Percentiles rank a stretch among this genome's conserved stretches.
phyloP scores from a whole-genome alignment of 2,329 filamentous ascomycete species.

The Plenodomus tracheiphilus region DNA sequence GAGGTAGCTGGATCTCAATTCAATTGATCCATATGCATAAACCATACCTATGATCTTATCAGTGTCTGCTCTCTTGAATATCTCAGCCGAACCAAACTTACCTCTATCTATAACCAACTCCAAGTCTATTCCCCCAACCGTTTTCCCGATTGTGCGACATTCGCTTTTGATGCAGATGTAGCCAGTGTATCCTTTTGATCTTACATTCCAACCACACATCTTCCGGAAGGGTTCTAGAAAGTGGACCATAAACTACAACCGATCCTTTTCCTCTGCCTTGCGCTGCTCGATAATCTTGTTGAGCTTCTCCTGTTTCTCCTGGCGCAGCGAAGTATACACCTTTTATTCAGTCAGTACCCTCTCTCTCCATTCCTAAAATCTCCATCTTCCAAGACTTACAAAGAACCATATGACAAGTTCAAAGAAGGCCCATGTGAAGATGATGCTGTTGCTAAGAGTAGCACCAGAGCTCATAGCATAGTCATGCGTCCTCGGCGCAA shows the following conservation, averaged over 20 bases:
- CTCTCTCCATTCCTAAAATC: not conserved
- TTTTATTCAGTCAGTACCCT: no score
- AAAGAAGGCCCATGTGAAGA: constrained; percentile 83
- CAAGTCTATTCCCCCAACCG: no score
- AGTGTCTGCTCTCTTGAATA: no score
- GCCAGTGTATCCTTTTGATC: no score
- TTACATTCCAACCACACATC: not conserved
- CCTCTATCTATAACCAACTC: no score
- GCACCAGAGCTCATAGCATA: constrained; percentile 52
- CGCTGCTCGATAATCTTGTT: constrained; percentile 36
- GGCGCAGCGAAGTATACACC: constrained; percentile 42
- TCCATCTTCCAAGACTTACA: constrained; percentile 51
- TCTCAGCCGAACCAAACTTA: no score
- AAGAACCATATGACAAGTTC: constrained; percentile 89
- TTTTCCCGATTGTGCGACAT: no score
- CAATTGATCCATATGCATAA: no score
- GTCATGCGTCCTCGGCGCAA: constrained; percentile 34
- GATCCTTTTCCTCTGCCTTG: constrained; percentile 30
- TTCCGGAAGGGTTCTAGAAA: not conserved
- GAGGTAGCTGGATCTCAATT: no score
- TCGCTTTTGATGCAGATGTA: no score
- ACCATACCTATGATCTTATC: no score
- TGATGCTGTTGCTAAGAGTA: constrained; percentile 77
- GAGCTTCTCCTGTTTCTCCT: constrained; percentile 40
- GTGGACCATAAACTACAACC: not conserved